A percentile compares a stretch with the other conserved stretches of the same genome.
phyloP scores from a whole-genome alignment of 225 moss, liverwort and hornwort species.

The Lunularia cruciata region DNA sequence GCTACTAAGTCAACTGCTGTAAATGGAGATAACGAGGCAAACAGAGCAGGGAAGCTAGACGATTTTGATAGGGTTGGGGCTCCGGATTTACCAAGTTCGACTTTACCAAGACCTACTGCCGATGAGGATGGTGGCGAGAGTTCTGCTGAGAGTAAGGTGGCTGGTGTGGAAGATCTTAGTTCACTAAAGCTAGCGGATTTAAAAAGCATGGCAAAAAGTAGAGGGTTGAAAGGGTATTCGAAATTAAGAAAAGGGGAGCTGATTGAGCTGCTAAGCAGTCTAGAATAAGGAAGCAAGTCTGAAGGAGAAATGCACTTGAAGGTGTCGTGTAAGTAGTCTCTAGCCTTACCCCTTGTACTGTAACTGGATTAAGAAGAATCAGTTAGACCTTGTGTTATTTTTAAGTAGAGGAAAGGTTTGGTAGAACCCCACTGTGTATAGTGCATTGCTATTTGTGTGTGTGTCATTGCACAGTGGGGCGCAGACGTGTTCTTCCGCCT shows the following conservation, averaged over 20 bases:
- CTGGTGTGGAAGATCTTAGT: constrained; percentile 9
- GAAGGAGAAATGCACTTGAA: neutral
- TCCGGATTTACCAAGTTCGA: neutral
- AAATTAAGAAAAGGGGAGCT: constrained; percentile 66
- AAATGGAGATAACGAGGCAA: neutral
- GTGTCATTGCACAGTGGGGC: neutral
- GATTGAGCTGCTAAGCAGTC: constrained; percentile 53
- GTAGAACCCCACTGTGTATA: neutral
- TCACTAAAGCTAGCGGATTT: constrained; percentile 58
- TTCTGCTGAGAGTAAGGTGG: neutral
- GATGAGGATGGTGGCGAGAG: neutral
- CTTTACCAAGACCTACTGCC: no score
- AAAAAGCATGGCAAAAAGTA: constrained; percentile 63
- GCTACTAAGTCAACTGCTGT: neutral
- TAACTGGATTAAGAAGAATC: no score
- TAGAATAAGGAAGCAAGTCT: constrained; percentile 13
- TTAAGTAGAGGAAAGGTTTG: neutral
- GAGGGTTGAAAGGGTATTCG: constrained; percentile 71
- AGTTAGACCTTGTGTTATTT: neutral
- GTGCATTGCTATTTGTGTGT: neutral
- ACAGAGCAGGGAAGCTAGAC: neutral
- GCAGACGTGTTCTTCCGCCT: neutral
- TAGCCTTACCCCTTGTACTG: no score
- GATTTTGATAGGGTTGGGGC: neutral
- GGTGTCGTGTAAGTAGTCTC: neutral